Evolutionary conservation across 108 stramenopile species (phyloP).

Genomic region (Cyclotella cryptica): DNA sequence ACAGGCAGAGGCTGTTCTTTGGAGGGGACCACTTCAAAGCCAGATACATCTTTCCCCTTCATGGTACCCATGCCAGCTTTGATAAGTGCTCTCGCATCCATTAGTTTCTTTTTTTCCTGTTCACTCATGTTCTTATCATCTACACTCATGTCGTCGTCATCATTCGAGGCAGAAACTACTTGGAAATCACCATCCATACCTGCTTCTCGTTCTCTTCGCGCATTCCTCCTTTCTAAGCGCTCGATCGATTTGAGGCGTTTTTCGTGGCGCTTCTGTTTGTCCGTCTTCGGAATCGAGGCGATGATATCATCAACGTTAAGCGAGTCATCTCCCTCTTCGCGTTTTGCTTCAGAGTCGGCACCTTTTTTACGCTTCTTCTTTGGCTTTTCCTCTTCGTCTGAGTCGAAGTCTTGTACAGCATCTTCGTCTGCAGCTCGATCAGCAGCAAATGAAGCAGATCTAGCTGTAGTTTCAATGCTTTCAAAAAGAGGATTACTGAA

Average conservation of each 20-base stretch:
- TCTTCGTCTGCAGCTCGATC: conserved; percentile 41
- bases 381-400: conserved; percentile 58
- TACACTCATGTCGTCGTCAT: conserved; percentile 66
- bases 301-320: conserved; percentile 82
- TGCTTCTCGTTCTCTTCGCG: conserved; percentile 69
- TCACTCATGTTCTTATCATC: conserved; percentile 64
- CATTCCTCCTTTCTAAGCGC: conserved; percentile 86
- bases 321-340: conserved; percentile 47
- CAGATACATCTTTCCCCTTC: conserved; percentile 39
- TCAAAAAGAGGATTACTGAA: conserved; percentile 94
- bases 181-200: conserved; percentile 83
- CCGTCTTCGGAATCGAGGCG: conserved; percentile 95
- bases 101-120: conserved; percentile 69
- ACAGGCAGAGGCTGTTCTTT: conserved; percentile 58
- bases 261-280: conserved; percentile 96
- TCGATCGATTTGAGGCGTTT: conserved; percentile 91
- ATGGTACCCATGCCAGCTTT: conserved; percentile 84
- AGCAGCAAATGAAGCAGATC: conserved; percentile 56
- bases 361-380: conserved; percentile 42
- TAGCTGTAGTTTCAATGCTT: conserved; percentile 77
- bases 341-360: conserved; percentile 21
- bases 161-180: conserved; percentile 67
- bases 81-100: conserved; percentile 86
- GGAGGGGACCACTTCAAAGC: conserved; percentile 77
- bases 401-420: conserved; percentile 39